phyloP scores from a whole-genome alignment of 305 asterid species.

The Coffea humblotiana region DNA sequence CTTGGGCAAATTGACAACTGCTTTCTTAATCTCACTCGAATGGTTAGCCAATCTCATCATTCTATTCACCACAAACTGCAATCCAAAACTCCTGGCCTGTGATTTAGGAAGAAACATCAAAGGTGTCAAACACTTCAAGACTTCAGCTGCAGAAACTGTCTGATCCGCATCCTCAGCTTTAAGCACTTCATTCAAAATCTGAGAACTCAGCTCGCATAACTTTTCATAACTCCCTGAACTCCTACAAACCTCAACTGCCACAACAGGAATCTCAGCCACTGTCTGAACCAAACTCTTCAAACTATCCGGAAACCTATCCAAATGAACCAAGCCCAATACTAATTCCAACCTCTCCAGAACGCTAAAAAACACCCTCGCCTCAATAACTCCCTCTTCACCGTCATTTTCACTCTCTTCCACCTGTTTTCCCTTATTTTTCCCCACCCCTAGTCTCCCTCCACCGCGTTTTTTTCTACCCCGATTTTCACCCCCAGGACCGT shows the following conservation, averaged over 20 bases:
- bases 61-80: conserved; percentile 59
- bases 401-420: conserved; percentile 37
- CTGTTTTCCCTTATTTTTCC: conserved; percentile 36
- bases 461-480: conserved; percentile 47
- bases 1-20: conserved; percentile 73
- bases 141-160: conserved; percentile 66
- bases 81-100: conserved; percentile 55
- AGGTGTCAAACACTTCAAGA: conserved; percentile 66
- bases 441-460: conserved; percentile 33
- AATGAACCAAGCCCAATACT: conserved; percentile 72
- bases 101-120: conserved; percentile 55
- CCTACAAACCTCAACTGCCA: conserved; percentile 56
- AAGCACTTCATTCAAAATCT: conserved; percentile 58
- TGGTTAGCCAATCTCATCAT: conserved; percentile 52
- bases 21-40: conserved; percentile 52
- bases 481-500: conserved; percentile 31
- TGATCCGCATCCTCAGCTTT: conserved; percentile 74
- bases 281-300: conserved; percentile 79
- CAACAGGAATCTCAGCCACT: conserved; percentile 60
- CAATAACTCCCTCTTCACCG: conserved; percentile 44
- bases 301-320: conserved; percentile 88
- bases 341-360: conserved; percentile 63
- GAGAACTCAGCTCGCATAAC: conserved; percentile 53
- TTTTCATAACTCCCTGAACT: conserved; percentile 49
- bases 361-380: conserved; percentile 52